phyloP scores from a whole-genome alignment of 148 eudicot species.

The Gaultheria prostrata region DNA sequence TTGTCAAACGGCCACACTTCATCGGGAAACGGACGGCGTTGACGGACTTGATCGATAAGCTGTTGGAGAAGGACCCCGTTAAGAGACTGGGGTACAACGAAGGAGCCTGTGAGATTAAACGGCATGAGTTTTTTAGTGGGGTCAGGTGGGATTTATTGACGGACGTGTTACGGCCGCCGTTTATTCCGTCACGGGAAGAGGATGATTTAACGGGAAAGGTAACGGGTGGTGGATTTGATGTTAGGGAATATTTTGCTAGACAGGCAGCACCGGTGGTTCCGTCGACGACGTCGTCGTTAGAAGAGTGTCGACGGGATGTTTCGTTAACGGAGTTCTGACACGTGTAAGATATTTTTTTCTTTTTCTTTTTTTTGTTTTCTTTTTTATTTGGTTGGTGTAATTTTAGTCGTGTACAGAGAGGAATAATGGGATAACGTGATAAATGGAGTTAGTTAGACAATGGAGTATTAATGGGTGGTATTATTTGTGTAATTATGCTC shows the following conservation, averaged over 20 bases:
- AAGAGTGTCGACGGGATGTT: conserved; percentile 23
- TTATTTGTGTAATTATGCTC: neutral
- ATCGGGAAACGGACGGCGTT: conserved; percentile 49
- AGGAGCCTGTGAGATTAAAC: conserved; percentile 68
- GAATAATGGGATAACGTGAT: conserved; percentile 24
- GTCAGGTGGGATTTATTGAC: conserved; percentile 69
- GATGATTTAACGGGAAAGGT: conserved; percentile 11
- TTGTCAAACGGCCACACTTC: conserved; percentile 42
- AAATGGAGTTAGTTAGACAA: neutral
- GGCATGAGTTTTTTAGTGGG: conserved; percentile 67
- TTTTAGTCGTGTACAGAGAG: conserved; percentile 23
- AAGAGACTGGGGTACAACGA: conserved; percentile 57
- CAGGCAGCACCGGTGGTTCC: conserved; percentile 31
- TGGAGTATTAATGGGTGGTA: neutral
- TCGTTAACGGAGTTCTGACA: conserved; percentile 52
- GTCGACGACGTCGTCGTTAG: conserved; percentile 27
- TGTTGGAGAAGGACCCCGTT: conserved; percentile 65
- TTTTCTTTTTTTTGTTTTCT: neutral
- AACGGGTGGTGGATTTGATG: conserved; percentile 29
- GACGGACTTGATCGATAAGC: conserved; percentile 56
- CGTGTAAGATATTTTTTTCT: neutral
- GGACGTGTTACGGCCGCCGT: conserved; percentile 74
- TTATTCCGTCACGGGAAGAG: conserved; percentile 44
- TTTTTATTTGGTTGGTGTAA: neutral
- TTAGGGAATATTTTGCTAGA: conserved; percentile 52